phyloP scores from a whole-genome alignment of 768 basidiomycete genomes.

The Boletus rubroflammeus region DNA sequence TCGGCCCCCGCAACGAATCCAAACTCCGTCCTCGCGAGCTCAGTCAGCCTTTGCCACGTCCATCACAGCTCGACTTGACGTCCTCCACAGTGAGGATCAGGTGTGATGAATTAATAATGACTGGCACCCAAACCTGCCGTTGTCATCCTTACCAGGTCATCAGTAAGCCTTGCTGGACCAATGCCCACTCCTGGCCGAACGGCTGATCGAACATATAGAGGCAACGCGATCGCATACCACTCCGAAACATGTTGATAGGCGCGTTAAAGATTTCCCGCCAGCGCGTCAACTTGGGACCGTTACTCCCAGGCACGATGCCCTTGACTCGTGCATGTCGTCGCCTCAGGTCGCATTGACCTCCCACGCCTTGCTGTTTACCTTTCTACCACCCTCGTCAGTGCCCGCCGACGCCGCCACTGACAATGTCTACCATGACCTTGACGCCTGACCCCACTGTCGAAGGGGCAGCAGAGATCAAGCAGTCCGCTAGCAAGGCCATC shows the following conservation, averaged over 20 bases:
- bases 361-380: background rate
- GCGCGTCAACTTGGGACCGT: background rate
- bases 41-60: background rate
- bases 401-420: background rate
- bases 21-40: background rate
- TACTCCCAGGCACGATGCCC: background rate
- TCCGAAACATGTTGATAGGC: background rate
- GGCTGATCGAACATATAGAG: background rate
- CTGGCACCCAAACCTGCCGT: background rate
- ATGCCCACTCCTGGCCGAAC: background rate
- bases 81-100: background rate
- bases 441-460: slow-evolving; percentile 8
- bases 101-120: background rate
- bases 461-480: background rate
- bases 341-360: background rate
- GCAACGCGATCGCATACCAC: background rate
- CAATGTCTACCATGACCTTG: slow-evolving; percentile 8
- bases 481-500: background rate
- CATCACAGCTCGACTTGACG: background rate
- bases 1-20: background rate
- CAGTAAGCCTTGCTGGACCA: background rate
- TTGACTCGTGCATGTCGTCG: background rate
- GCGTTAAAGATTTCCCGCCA: background rate
- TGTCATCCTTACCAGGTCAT: background rate
- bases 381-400: background rate